Percentiles rank a stretch among this genome's conserved stretches.
Evolutionary conservation across 2,329 filamentous ascomycete species (phyloP).

Genomic region (Teratosphaeria zuluensis): DNA sequence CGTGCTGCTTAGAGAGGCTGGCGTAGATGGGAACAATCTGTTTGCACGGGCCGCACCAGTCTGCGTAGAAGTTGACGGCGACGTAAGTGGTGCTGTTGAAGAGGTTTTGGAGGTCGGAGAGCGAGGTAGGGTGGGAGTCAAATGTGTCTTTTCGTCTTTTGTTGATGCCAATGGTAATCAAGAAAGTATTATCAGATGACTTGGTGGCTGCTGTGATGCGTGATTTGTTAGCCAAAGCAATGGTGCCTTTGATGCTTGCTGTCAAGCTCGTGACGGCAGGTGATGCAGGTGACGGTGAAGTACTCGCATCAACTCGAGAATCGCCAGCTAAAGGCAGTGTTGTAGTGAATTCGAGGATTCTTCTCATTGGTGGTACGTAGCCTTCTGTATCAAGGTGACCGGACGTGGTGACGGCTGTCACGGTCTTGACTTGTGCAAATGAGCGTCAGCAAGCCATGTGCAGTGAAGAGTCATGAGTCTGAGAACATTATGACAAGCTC

Average conservation of each 20-base stretch:
- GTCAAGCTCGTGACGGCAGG: background rate
- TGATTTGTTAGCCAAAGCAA: background rate
- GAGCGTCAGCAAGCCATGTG: background rate
- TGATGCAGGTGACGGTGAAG: background rate
- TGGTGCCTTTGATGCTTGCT: background rate
- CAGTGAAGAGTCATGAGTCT: background rate
- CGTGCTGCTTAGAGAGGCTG: conserved; percentile 37
- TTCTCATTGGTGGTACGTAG: background rate
- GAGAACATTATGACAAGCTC: background rate
- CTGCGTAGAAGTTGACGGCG: conserved; percentile 7
- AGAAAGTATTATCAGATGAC: background rate
- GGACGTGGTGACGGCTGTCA: background rate
- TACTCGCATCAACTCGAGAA: background rate
- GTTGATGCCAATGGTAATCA: background rate
- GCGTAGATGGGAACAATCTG: conserved; percentile 39
- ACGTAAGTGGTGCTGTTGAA: conserved; percentile 6
- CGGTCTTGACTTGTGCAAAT: background rate
- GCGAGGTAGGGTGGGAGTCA: background rate
- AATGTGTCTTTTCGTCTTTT: background rate
- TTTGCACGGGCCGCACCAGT: conserved; percentile 45
- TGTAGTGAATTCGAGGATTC: too few species aligned
- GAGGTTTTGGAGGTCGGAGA: conserved; percentile 2
- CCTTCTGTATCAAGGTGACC: background rate
- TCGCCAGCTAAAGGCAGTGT: too few species aligned
- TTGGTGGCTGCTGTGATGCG: background rate